These are phyloP conservation scores for Colletotrichum tropicicola DNA, from an alignment of 2,329 filamentous ascomycete genomes.

Conservation along the genomic window DNA sequence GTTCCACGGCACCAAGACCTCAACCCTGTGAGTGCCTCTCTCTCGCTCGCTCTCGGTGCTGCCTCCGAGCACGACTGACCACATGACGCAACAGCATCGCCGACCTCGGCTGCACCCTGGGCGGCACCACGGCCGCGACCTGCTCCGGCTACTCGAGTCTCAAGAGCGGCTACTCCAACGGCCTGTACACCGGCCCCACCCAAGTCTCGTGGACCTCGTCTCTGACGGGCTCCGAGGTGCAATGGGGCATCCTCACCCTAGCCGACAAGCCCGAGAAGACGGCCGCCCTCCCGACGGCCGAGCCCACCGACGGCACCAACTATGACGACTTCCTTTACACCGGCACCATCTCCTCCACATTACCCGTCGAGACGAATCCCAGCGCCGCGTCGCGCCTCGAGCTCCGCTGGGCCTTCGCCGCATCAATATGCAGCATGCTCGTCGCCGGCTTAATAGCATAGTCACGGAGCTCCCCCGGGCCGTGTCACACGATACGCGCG, in stretches of 20 bases:
- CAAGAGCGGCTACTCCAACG: constrained; percentile 47
- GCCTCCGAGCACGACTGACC: too few species aligned
- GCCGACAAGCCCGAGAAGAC: constrained; percentile 45
- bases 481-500: background rate
- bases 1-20: constrained; percentile 53
- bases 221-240: constrained; percentile 49
- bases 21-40: constrained; percentile 48
- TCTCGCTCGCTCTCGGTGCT: background rate
- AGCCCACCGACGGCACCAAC: constrained; percentile 10
- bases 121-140: constrained; percentile 52
- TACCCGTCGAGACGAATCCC: constrained; percentile 26
- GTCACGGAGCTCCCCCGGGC: too few species aligned
- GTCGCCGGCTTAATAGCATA: constrained; percentile 1
- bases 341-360: constrained; percentile 6
- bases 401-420: background rate
- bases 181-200: constrained; percentile 50
- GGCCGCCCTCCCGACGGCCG: background rate
- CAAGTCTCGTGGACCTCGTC: constrained; percentile 56
- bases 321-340: constrained; percentile 31
- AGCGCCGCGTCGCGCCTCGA: constrained; percentile 21
- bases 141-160: constrained; percentile 59
- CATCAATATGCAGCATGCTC: constrained; percentile 18
- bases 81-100: constrained; percentile 45
- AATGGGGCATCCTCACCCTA: constrained; percentile 55
- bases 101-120: constrained; percentile 52